These are phyloP conservation scores for Helianthus tuberosus DNA, from an alignment of 129 eudicot genomes.

Conservation along the genomic window DNA sequence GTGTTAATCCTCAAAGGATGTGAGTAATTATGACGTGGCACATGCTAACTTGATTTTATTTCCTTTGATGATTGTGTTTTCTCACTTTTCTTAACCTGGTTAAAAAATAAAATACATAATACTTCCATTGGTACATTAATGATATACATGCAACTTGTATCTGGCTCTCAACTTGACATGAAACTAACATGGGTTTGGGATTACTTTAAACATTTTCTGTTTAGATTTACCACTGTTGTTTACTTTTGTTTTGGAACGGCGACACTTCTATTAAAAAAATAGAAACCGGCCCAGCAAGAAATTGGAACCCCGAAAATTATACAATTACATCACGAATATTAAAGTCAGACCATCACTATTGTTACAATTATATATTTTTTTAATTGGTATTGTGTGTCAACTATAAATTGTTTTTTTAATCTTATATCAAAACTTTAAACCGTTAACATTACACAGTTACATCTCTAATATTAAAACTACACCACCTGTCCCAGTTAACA, in stretches of 20 bases:
- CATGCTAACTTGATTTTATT: constrained; percentile 23
- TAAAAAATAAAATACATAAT: background rate
- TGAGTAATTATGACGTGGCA: constrained; percentile 37
- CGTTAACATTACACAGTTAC: no score
- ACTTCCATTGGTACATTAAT: background rate
- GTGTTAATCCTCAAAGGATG: constrained; percentile 1
- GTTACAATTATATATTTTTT: no score
- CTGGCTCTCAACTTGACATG: background rate
- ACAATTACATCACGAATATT: no score
- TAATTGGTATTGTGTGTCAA: background rate
- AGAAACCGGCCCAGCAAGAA: no score
- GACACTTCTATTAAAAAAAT: no score
- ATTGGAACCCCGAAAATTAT: no score
- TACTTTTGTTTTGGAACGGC: no score
- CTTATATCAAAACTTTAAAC: background rate
- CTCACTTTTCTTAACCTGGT: background rate
- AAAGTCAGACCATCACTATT: no score
- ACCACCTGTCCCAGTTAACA: no score
- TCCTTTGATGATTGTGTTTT: constrained; percentile 20
- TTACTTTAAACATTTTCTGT: background rate
- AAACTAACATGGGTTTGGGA: background rate
- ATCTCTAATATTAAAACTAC: no score
- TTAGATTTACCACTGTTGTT: background rate
- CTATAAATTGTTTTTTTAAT: background rate
- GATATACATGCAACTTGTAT: background rate